These are phyloP conservation scores for Arthrobotrys musiformis DNA, from an alignment of 2,329 filamentous ascomycete species.

Conservation along the genomic window DNA sequence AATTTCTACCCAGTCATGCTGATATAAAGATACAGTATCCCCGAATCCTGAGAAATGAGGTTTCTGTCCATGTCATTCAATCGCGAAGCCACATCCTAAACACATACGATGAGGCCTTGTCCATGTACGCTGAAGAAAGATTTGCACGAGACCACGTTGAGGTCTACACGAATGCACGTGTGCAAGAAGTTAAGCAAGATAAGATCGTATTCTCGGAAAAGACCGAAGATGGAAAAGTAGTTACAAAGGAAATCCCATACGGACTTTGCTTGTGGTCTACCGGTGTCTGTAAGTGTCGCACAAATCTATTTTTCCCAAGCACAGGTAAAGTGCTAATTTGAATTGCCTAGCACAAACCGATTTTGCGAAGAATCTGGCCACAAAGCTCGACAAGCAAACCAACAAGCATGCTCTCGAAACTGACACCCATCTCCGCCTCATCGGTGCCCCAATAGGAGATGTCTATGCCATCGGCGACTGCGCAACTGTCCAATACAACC, in stretches of 20 bases:
- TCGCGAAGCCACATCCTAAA: slow-evolving; percentile 95
- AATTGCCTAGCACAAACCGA: slow-evolving; percentile 73
- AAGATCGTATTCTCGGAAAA: slow-evolving; percentile 91
- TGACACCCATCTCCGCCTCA: slow-evolving; percentile 88
- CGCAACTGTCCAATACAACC: slow-evolving; percentile 95
- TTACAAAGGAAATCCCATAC: slow-evolving; percentile 94
- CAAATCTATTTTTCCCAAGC: background rate
- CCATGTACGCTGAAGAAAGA: slow-evolving; percentile 87
- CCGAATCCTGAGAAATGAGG: slow-evolving; percentile 90
- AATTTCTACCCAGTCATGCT: background rate
- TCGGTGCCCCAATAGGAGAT: slow-evolving; percentile 88
- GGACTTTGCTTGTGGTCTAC: slow-evolving; percentile 99
- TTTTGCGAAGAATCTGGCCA: slow-evolving; percentile 79
- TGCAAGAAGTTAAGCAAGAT: slow-evolving; percentile 85
- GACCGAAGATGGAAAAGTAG: slow-evolving; percentile 74
- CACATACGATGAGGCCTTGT: slow-evolving; percentile 95
- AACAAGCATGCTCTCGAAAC: slow-evolving; percentile 95
- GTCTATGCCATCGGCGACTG: slow-evolving; percentile 98
- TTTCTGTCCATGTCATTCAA: slow-evolving; percentile 96
- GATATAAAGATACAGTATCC: slow-evolving; percentile 73
- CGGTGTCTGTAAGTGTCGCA: slow-evolving; percentile 71
- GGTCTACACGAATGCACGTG: slow-evolving; percentile 89
- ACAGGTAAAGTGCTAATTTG: background rate
- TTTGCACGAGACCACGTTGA: slow-evolving; percentile 92
- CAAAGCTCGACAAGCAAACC: slow-evolving; percentile 81